Evolutionary conservation across 768 basidiomycete species (phyloP), one percentile per base, ranked within the genome.

Genomic region (Tulasnella sp.): DNA sequence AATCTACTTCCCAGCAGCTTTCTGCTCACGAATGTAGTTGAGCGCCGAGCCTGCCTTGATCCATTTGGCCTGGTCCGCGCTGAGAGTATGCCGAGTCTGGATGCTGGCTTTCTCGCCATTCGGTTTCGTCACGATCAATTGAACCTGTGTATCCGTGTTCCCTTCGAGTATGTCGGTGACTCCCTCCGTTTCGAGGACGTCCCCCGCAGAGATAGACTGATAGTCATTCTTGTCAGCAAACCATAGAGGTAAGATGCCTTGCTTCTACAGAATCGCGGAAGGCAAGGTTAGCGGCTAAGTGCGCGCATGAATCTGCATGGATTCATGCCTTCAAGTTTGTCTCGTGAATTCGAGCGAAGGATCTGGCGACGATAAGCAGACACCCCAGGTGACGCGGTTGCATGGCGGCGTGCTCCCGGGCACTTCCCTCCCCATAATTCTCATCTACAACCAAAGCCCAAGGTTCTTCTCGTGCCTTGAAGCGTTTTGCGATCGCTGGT

Each of bases 331-430:
- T 96, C 60, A 97, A 73, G 70, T 97, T 97, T 4, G 93, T 94
- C 74, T 98, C 96, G 69, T 99, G 96, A 52, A 99, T 99, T 52
- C 96, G 85, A 64, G 96, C 96, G 67, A 99, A 97, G 1, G 92
- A 97, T 21, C 92, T 77, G 0, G 92, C 92, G 59, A 96, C 70
- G 65, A 97, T 92, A 75, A 92, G 74, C 4, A 78, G 80, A 66
- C 91, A 92, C 17, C 94, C 90, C 85, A 63, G 10, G 74, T 92
- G 96, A 19, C 96, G 81, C 24, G 96, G 96, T 68, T 98, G 94
- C 31, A 99, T 76, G 21, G 96, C 92, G 34, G 96, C 96, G 70
- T 99, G 96, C 71, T 99, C 96, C 57, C 96, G 81, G 7, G 96
- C 96, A 65, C 90, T 93, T 27, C 96, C 96, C 70, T 99, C 96